Percentiles rank a stretch among this genome's conserved stretches.
These are phyloP conservation scores for Cyclospora cayetanensis DNA, from an alignment of 169 alveolate species.

Conservation along the genomic window DNA sequence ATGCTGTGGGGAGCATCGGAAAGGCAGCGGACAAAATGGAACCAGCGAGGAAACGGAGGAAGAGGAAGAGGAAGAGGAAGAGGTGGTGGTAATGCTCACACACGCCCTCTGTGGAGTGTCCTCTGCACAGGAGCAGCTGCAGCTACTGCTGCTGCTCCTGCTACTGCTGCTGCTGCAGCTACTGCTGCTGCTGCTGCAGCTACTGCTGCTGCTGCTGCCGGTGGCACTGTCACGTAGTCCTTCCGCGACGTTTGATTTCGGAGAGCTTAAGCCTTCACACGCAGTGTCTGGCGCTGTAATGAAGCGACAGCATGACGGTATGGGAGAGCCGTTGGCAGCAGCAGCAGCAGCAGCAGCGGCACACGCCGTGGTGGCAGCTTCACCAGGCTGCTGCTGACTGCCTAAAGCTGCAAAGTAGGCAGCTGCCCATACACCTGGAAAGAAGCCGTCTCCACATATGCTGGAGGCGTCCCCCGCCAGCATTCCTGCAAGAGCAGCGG, in stretches of 20 bases:
- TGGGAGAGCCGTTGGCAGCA: no score
- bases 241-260: neutral
- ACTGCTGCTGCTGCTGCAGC: slow-evolving; percentile 51
- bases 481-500: neutral
- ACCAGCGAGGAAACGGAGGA: no score
- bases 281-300: no score
- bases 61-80: no score
- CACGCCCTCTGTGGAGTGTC: no score
- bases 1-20: no score
- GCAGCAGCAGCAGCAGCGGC: neutral
- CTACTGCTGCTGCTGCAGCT: slow-evolving; percentile 34
- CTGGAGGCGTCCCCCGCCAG: neutral
- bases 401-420: neutral
- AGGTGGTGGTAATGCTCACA: no score
- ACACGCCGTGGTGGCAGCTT: neutral
- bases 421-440: slow-evolving; percentile 28
- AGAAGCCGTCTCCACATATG: neutral
- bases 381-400: neutral
- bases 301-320: no score
- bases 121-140: no score
- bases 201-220: no score
- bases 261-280: neutral
- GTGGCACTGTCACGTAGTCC: neutral
- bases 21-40: no score
- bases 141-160: neutral